Evolutionary conservation across 2,329 filamentous ascomycete genomes (phyloP).

Genomic region (Exutisphaerella laricina): DNA sequence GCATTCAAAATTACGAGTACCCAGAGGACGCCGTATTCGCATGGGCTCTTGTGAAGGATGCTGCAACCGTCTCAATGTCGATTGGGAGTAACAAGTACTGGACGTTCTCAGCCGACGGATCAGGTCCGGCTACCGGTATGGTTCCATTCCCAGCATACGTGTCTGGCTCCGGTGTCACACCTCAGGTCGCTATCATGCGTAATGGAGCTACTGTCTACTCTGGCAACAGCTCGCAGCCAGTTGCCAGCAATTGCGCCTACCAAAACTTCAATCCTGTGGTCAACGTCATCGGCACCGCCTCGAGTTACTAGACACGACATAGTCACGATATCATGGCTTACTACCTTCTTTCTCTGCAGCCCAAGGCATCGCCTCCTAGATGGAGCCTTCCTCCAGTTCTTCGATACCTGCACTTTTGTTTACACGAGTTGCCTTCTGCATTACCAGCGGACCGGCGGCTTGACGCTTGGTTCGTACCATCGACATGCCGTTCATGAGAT

Average conservation of each 20-base stretch:
- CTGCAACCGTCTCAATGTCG: constrained; percentile 31
- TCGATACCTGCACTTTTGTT: constrained; percentile 14
- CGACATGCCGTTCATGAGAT: constrained; percentile 15
- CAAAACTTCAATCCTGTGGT: constrained; percentile 37
- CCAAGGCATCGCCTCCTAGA: constrained; percentile 11
- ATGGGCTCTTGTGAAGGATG: constrained; percentile 33
- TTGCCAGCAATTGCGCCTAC: constrained; percentile 29
- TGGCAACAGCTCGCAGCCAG: constrained; percentile 25
- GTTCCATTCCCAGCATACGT: constrained; percentile 33
- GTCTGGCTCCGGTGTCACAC: constrained; percentile 25
- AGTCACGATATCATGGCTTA: constrained; percentile 4
- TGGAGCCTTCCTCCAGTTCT: constrained; percentile 2
- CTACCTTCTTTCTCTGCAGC: background rate
- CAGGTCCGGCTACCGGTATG: constrained; percentile 29
- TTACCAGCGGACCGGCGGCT: constrained; percentile 13
- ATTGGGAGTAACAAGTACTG: constrained; percentile 33
- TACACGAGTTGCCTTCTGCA: constrained; percentile 14
- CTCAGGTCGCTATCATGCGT: constrained; percentile 31
- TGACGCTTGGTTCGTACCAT: constrained; percentile 16
- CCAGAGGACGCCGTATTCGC: constrained; percentile 36
- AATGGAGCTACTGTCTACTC: constrained; percentile 24
- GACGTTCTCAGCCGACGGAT: constrained; percentile 30
- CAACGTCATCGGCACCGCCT: constrained; percentile 30
- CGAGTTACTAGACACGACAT: constrained; percentile 14
- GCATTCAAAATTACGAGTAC: constrained; percentile 32